Conservation (phyloP, 2,329 filamentous ascomycete genomes). For the Botrytis fabae region DNA sequence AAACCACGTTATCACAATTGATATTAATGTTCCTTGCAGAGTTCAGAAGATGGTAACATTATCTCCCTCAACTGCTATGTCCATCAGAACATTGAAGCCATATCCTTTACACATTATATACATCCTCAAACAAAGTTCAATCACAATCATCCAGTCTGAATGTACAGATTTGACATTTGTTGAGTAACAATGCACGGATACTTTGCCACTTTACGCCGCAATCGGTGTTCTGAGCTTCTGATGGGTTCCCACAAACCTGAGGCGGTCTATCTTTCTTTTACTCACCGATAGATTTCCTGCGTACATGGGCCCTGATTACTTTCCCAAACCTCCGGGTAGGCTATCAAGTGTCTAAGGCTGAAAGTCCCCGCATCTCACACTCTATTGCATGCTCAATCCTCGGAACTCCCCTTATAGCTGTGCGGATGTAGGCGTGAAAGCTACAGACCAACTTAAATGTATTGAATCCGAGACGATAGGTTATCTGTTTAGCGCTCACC, state of each 20-base stretch:
- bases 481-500: slow-evolving; percentile 3
- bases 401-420: neutral
- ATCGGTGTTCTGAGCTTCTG: neutral
- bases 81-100: neutral
- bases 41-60: too few relatives aligned
- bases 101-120: too few relatives aligned
- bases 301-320: neutral
- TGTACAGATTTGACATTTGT: slow-evolving; percentile 8
- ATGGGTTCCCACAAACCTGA: neutral
- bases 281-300: neutral
- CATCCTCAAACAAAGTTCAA: neutral
- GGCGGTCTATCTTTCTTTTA: neutral
- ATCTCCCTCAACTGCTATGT: neutral
- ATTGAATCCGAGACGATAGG: neutral
- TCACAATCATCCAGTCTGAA: neutral
- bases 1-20: too few relatives aligned
- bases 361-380: neutral
- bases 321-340: neutral
- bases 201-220: neutral
- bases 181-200: slow-evolving; percentile 7
- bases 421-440: neutral
- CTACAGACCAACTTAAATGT: neutral
- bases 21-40: neutral
- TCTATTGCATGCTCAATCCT: neutral
- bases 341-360: neutral